These are phyloP conservation scores for Dactylellina leptospora DNA, from an alignment of 2,329 filamentous ascomycete genomes.

Conservation along the genomic window DNA sequence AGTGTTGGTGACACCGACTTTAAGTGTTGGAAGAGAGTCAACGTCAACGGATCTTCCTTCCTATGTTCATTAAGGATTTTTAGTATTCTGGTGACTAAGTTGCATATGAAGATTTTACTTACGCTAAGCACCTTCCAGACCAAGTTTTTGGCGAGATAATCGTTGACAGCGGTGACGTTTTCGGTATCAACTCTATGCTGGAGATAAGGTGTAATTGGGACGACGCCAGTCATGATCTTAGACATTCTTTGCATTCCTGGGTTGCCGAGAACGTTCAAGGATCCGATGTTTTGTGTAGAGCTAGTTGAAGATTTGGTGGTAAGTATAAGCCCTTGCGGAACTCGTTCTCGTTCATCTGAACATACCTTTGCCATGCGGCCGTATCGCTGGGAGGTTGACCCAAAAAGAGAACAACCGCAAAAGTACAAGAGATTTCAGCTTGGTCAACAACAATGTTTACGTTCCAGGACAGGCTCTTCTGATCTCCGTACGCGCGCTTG, in stretches of 20 bases:
- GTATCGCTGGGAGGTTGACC: conserved; percentile 9
- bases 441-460: conserved; percentile 53
- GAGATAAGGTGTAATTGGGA: conserved; percentile 20
- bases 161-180: conserved; percentile 9
- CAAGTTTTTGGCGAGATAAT: conserved; percentile 29
- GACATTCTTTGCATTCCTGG: conserved; percentile 16
- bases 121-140: conserved; percentile 20
- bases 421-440: conserved; percentile 46
- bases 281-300: conserved; percentile 7
- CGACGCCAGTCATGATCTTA: conserved; percentile 16
- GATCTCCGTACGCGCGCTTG: not conserved
- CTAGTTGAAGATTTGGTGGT: too few relatives aligned
- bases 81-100: not conserved
- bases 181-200: not conserved
- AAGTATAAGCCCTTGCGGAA: too few relatives aligned
- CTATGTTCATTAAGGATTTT: not conserved
- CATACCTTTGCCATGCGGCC: conserved; percentile 11
- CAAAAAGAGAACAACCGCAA: conserved; percentile 32
- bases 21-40: conserved; percentile 4
- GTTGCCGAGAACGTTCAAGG: conserved; percentile 31
- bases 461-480: conserved; percentile 52
- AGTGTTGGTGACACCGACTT: conserved; percentile 38
- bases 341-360: too few relatives aligned
- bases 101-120: not conserved
- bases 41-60: conserved; percentile 6